Evolutionary conservation across 441 rosid genomes (phyloP).

Genomic region (Hura crepitans): DNA sequence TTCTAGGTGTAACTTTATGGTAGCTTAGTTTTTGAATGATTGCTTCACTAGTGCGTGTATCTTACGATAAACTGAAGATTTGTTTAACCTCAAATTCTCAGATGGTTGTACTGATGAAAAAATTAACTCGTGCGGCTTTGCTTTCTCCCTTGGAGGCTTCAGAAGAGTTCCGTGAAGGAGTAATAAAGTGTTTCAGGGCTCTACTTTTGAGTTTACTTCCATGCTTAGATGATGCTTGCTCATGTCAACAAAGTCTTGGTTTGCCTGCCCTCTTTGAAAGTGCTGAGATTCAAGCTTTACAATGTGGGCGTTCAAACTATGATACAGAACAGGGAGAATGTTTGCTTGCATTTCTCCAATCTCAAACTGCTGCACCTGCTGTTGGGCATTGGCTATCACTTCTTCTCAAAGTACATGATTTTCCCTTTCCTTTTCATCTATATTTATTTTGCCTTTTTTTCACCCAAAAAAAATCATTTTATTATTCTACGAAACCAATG

Average conservation of each 20-base stretch:
- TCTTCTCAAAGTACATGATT: slow-evolving; percentile 64
- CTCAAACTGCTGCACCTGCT: slow-evolving; percentile 69
- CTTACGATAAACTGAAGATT: not conserved
- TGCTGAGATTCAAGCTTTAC: slow-evolving; percentile 30
- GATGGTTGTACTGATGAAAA: slow-evolving; percentile 81
- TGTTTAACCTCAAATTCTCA: slow-evolving; percentile 15
- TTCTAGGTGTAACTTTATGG: not conserved
- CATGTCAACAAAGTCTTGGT: slow-evolving; percentile 49
- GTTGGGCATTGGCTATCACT: slow-evolving; percentile 96
- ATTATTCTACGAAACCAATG: not conserved
- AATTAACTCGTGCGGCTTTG: slow-evolving; percentile 66
- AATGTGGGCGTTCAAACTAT: slow-evolving; percentile 26
- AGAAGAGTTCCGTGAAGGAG: slow-evolving; percentile 93
- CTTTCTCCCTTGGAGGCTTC: slow-evolving; percentile 73
- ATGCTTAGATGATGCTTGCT: slow-evolving; percentile 61
- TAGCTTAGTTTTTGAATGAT: not conserved
- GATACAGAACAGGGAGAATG: slow-evolving; percentile 50
- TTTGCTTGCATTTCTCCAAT: slow-evolving; percentile 74
- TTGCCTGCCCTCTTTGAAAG: slow-evolving; percentile 52
- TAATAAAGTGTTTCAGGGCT: slow-evolving; percentile 72
- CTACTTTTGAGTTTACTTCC: slow-evolving; percentile 49
- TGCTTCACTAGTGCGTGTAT: not conserved
- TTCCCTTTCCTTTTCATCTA: not conserved
- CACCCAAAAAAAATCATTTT: no score
- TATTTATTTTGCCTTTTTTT: not conserved